Conservation (phyloP, 192 early-diverging fungal genomes). For the Helicostylum pulchrum region DNA sequence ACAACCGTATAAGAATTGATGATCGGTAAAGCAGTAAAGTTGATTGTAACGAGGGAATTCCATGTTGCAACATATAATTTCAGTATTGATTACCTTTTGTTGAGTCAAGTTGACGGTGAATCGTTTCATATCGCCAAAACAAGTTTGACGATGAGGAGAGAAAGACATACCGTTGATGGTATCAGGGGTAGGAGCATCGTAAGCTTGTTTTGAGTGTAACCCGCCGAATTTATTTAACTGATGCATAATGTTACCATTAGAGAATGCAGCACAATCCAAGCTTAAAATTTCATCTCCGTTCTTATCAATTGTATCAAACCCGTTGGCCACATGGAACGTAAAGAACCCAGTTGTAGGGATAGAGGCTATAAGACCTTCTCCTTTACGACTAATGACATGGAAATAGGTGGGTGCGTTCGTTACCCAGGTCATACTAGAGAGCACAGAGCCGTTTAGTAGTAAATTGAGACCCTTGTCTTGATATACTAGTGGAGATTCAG, state of each 20-base stretch:
- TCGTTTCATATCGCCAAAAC: constrained; percentile 10
- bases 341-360: constrained; percentile 8
- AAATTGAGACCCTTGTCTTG: constrained; percentile 12
- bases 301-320: neutral
- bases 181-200: neutral
- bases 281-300: neutral
- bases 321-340: constrained; percentile 15
- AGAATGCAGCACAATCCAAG: constrained; percentile 13
- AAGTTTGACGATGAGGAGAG: neutral
- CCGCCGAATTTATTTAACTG: neutral
- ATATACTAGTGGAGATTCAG: constrained; percentile 47
- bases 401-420: neutral
- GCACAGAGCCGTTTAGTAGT: neutral
- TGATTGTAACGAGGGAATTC: constrained; percentile 12
- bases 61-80: neutral
- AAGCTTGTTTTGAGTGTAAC: neutral
- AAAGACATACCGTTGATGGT: constrained; percentile 1
- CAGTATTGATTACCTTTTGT: neutral
- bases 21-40: neutral
- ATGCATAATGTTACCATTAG: constrained; percentile 1
- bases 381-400: constrained; percentile 7
- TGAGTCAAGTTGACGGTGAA: neutral
- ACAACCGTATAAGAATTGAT: constrained; percentile 9
- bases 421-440: constrained; percentile 5
- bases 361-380: constrained; percentile 6